These are phyloP conservation scores for Pontederia crassipes DNA, from an alignment of 176 grass and related monocot genomes.

Conservation along the genomic window DNA sequence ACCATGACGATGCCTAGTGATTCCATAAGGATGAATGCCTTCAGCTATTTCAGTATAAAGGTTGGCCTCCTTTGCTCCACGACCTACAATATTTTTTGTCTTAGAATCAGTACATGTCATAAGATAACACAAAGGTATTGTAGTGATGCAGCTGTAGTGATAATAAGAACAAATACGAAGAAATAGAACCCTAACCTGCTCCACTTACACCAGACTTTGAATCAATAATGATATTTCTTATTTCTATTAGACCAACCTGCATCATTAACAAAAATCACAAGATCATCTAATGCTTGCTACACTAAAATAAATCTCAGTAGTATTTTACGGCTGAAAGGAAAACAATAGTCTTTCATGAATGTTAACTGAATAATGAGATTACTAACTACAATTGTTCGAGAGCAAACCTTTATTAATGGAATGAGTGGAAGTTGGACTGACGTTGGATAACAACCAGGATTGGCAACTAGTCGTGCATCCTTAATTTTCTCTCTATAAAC, in stretches of 20 bases:
- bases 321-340: not conserved
- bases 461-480: constrained; percentile 74
- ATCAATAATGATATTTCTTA: constrained; percentile 93
- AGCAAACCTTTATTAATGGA: constrained; percentile 72
- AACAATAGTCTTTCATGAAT: not conserved
- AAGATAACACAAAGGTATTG: not conserved
- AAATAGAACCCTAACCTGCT: constrained; percentile 43
- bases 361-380: no score
- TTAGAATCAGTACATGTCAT: not conserved
- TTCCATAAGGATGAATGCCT: constrained; percentile 90
- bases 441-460: constrained; percentile 96
- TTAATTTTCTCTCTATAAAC: constrained; percentile 60
- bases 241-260: constrained; percentile 64
- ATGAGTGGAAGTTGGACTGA: constrained; percentile 93
- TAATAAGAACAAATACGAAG: not conserved
- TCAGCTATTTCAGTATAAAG: constrained; percentile 97
- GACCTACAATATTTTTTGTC: constrained; percentile 38
- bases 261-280: constrained; percentile 5
- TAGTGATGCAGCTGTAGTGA: not conserved
- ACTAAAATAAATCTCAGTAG: not conserved
- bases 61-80: constrained; percentile 97
- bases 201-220: constrained; percentile 93
- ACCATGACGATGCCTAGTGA: constrained; percentile 90
- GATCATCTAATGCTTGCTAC: not conserved
- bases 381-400: not conserved